Evolutionary conservation across 2,329 filamentous ascomycete genomes (phyloP).

Genomic region (Passalora sequoiae): DNA sequence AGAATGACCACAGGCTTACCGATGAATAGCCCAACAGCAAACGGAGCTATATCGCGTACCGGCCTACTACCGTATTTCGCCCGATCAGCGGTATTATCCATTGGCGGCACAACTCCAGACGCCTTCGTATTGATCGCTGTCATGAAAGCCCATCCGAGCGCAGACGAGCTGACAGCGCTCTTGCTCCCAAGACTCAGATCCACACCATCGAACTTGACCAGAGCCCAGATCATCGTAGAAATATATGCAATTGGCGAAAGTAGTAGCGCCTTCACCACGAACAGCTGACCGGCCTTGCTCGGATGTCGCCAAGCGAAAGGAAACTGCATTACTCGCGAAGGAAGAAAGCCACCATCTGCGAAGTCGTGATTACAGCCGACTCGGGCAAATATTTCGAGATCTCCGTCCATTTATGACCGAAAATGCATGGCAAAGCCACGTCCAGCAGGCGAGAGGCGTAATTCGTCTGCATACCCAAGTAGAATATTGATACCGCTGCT

Average conservation of each 20-base stretch:
- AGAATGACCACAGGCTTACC: constrained; percentile 40
- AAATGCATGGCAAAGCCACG: constrained; percentile 38
- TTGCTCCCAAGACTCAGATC: constrained; percentile 15
- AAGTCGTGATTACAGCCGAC: constrained; percentile 32
- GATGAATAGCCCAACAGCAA: constrained; percentile 36
- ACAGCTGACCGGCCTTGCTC: constrained; percentile 27
- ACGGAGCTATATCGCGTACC: constrained; percentile 25
- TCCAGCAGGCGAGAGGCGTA: constrained; percentile 35
- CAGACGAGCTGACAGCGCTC: constrained; percentile 16
- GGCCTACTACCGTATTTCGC: constrained; percentile 37
- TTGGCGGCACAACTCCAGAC: constrained; percentile 24
- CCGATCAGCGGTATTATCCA: constrained; percentile 42
- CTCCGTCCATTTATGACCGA: constrained; percentile 36
- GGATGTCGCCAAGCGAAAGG: constrained; percentile 35
- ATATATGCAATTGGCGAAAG: constrained; percentile 58
- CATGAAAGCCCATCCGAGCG: constrained; percentile 38
- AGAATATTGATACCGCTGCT: constrained; percentile 37
- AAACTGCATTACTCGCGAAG: constrained; percentile 28
- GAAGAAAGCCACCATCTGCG: constrained; percentile 33
- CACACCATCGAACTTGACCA: constrained; percentile 45
- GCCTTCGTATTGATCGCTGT: constrained; percentile 41
- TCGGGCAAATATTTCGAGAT: constrained; percentile 29
- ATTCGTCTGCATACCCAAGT: constrained; percentile 36
- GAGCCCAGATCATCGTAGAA: constrained; percentile 81
- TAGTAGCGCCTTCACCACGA: constrained; percentile 18